A percentile compares a stretch with the other conserved stretches of the same genome.
phyloP scores from a whole-genome alignment of 306 rosid species.

The Citrullus colocynthis region DNA sequence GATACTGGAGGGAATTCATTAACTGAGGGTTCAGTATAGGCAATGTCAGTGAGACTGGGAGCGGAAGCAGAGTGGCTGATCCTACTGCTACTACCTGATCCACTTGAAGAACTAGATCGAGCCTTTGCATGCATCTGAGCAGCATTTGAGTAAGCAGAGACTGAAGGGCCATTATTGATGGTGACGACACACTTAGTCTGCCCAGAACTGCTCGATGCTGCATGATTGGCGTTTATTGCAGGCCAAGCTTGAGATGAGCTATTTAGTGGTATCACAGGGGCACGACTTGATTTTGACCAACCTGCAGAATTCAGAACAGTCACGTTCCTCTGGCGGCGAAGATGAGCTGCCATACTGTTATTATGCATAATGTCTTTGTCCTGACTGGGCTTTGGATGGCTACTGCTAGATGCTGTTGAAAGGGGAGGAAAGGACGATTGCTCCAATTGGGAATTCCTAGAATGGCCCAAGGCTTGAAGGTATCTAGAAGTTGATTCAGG shows the following conservation, averaged over 20 bases:
- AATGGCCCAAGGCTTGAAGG: constrained; percentile 76
- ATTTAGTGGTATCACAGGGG: constrained; percentile 24
- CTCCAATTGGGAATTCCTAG: constrained; percentile 32
- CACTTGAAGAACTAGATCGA: constrained; percentile 34
- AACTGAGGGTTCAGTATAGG: constrained; percentile 31
- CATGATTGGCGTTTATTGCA: constrained; percentile 17
- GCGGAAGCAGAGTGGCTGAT: constrained; percentile 68
- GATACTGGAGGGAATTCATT: constrained; percentile 86
- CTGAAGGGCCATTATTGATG: constrained; percentile 16
- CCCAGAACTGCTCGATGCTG: constrained; percentile 12
- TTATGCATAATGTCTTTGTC: constrained; percentile 44
- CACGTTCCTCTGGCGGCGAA: constrained; percentile 45
- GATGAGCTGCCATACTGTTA: constrained; percentile 77
- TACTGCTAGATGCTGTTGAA: constrained; percentile 33
- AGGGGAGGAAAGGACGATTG: constrained; percentile 92
- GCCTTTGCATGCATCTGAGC: constrained; percentile 20
- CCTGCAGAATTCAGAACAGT: constrained; percentile 47
- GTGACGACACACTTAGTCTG: constrained; percentile 13
- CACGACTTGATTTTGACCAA: constrained; percentile 64
- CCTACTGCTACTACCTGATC: constrained; percentile 32
- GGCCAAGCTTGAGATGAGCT: constrained; percentile 33
- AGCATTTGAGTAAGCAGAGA: constrained; percentile 28
- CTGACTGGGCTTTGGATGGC: constrained; percentile 34
- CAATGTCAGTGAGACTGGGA: constrained; percentile 50
- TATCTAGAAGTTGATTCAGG: constrained; percentile 59